Evolutionary conservation across 2,329 filamentous ascomycete genomes (phyloP).

Genomic region (Thelonectria discophora): DNA sequence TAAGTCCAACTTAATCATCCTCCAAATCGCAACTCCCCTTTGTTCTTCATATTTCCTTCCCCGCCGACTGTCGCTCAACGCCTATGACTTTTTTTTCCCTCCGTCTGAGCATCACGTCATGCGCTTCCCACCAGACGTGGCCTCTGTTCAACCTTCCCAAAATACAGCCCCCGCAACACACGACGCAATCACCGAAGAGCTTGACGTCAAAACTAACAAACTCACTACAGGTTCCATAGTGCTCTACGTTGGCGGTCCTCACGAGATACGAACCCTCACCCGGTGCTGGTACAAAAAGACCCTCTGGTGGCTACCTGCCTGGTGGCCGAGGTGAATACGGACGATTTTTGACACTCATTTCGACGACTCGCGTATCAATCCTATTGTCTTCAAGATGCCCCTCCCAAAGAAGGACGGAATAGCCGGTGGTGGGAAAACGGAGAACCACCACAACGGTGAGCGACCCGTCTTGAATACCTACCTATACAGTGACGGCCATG

Average conservation of each 20-base stretch:
- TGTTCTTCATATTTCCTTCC: conserved; percentile 11
- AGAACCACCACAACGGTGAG: conserved; percentile 51
- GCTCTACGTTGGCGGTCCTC: conserved; percentile 28
- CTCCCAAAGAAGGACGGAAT: conserved; percentile 52
- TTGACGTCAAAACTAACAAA: conserved; percentile 17
- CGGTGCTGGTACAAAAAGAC: conserved; percentile 30
- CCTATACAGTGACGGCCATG: conserved; percentile 4
- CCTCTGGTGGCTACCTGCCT: conserved; percentile 36
- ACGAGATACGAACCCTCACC: conserved; percentile 25
- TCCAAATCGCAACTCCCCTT: conserved; percentile 13
- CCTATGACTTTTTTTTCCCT: not conserved
- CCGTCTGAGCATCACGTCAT: conserved; percentile 36
- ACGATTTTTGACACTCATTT: conserved; percentile 34
- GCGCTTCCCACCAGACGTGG: conserved; percentile 29
- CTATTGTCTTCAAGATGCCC: conserved; percentile 47
- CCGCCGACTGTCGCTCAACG: conserved; percentile 21
- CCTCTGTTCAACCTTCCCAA: conserved; percentile 28
- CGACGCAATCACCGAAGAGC: conserved; percentile 1
- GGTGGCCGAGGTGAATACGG: conserved; percentile 35
- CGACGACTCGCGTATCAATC: conserved; percentile 36
- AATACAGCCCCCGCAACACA: not conserved
- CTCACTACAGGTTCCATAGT: conserved; percentile 23
- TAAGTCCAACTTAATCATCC: conserved; percentile 29
- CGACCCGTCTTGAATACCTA: conserved; percentile 19
- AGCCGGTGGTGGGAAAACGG: conserved; percentile 45